Conservation (phyloP, 2,329 filamentous ascomycete genomes). For the Colletotrichum sp. region DNA sequence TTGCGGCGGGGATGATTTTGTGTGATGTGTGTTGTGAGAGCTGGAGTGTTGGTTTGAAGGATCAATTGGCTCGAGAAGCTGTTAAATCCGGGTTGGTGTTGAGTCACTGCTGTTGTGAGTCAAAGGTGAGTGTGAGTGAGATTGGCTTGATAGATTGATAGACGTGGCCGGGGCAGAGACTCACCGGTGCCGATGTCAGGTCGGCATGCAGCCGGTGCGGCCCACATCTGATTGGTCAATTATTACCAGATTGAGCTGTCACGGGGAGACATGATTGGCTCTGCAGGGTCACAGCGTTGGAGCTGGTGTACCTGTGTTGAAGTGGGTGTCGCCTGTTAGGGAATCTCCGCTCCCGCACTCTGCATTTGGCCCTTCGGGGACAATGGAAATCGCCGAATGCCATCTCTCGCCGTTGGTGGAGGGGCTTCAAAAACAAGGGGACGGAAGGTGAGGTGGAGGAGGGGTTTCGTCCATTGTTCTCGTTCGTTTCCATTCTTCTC, state of each 20-base stretch:
- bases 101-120: slow-evolving; percentile 11
- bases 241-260: slow-evolving; percentile 7
- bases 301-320: neutral
- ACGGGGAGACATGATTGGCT: slow-evolving; percentile 4
- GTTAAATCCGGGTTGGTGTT: neutral
- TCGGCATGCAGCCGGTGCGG: neutral
- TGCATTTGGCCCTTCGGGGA: neutral
- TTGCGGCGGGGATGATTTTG: slow-evolving; percentile 18
- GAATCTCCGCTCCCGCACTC: slow-evolving; percentile 17
- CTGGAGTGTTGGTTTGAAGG: neutral
- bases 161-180: neutral
- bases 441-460: neutral
- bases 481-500: neutral
- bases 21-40: neutral
- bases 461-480: neutral
- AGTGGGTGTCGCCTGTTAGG: slow-evolving; percentile 4
- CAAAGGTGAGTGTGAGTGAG: slow-evolving; percentile 1
- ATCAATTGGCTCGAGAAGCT: neutral
- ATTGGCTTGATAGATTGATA: neutral
- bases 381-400: neutral
- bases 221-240: slow-evolving; percentile 16
- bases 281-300: neutral
- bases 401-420: neutral
- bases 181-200: neutral
- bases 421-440: neutral